Evolutionary conservation across 345 rosid genomes (phyloP).

Genomic region (Eucalyptus pumila): DNA sequence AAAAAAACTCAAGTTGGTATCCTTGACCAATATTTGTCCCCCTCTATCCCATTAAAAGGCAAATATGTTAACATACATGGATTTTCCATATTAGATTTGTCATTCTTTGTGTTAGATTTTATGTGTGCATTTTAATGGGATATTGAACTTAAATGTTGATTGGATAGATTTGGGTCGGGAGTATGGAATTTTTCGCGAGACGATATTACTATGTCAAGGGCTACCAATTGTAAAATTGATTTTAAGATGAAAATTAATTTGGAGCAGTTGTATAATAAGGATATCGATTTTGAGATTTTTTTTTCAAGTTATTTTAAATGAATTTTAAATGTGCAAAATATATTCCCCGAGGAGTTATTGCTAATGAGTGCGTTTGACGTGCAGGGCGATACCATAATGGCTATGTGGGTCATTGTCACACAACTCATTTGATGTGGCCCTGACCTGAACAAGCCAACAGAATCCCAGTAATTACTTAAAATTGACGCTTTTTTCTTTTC

Average conservation of each 20-base stretch:
- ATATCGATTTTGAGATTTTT: neutral
- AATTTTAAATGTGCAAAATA: neutral
- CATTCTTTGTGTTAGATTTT: rapidly evolving
- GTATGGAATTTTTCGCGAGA: rapidly evolving
- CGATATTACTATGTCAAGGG: too few relatives aligned
- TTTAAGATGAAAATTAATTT: neutral
- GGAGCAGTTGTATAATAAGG: rapidly evolving
- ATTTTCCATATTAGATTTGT: rapidly evolving
- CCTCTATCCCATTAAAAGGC: neutral
- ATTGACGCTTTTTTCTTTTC: rapidly evolving
- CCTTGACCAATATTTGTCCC: rapidly evolving
- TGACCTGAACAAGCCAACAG: neutral
- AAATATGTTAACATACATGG: neutral
- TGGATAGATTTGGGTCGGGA: rapidly evolving
- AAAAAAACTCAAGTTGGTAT: neutral
- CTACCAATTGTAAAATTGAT: rapidly evolving
- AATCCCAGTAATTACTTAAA: neutral
- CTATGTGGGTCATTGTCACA: neutral
- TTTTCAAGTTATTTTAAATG: neutral
- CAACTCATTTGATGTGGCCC: neutral
- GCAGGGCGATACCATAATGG: neutral
- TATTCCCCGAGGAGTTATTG: neutral
- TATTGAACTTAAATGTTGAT: rapidly evolving
- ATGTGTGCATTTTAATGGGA: neutral
- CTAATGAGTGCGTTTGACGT: neutral